A percentile compares a stretch with the other conserved stretches of the same genome.
phyloP scores from a whole-genome alignment of 148 eudicot species.

The Persicaria maculosa region DNA sequence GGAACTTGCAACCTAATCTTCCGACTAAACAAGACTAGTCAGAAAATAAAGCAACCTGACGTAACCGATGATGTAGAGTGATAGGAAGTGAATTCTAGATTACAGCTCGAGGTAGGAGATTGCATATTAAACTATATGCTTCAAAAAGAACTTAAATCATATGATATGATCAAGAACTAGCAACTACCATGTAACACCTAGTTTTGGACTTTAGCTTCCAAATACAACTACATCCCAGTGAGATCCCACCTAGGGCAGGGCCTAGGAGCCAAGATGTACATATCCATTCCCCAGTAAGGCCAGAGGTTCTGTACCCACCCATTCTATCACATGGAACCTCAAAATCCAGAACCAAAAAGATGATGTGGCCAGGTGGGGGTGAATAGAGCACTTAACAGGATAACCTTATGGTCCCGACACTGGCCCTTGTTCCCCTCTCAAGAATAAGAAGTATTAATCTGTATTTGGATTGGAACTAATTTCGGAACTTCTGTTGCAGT shows the following conservation, averaged over 20 bases:
- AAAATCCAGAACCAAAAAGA: too few relatives aligned
- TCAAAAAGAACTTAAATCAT: background rate
- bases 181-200: background rate
- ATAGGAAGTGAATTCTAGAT: background rate
- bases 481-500: background rate
- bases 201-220: background rate
- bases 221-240: too few relatives aligned
- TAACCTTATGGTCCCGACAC: too few relatives aligned
- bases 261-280: too few relatives aligned
- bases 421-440: too few relatives aligned
- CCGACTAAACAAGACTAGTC: background rate
- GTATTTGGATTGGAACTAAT: background rate
- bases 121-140: background rate
- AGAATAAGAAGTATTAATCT: background rate
- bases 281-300: too few relatives aligned
- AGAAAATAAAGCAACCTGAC: background rate
- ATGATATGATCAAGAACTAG: background rate
- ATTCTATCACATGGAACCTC: too few relatives aligned
- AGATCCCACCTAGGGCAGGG: too few relatives aligned
- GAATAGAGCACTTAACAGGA: too few relatives aligned
- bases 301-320: too few relatives aligned
- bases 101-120: slow-evolving; percentile 1
- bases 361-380: too few relatives aligned
- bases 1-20: background rate
- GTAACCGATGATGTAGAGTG: background rate